A percentile compares a stretch with the other conserved stretches of the same genome.
phyloP scores from a whole-genome alignment of 2,329 filamentous ascomycete species.

The Falciphora oryzae region DNA sequence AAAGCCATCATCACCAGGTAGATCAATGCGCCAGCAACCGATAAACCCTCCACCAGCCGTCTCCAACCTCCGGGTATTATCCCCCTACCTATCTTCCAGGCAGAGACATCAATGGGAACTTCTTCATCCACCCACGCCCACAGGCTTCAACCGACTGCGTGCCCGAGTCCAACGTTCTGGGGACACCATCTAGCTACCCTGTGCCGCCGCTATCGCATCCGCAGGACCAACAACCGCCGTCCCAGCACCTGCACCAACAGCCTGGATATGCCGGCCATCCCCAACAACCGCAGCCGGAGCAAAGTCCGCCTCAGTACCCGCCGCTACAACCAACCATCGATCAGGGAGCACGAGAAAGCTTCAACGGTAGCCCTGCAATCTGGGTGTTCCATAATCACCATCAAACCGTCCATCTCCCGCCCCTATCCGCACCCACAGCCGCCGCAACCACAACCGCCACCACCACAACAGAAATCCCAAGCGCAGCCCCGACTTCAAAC shows the following conservation, averaged over 20 bases:
- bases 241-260: too few relatives aligned
- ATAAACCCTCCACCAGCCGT: constrained; percentile 44
- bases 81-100: constrained; percentile 4
- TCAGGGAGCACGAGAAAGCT: constrained; percentile 44
- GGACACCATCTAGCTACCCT: constrained; percentile 27
- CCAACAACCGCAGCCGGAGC: constrained; percentile 34
- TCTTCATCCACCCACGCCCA: constrained; percentile 41
- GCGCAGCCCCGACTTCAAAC: background rate
- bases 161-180: constrained; percentile 27
- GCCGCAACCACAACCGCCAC: constrained; percentile 24
- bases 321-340: constrained; percentile 38
- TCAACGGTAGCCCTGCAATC: constrained; percentile 40
- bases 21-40: constrained; percentile 45
- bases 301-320: constrained; percentile 32
- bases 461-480: background rate
- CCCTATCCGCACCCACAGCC: background rate
- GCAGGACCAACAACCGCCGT: too few relatives aligned
- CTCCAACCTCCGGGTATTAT: constrained; percentile 25
- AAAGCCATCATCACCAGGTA: constrained; percentile 54
- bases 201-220: background rate
- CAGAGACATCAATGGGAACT: constrained; percentile 46
- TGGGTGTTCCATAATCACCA: constrained; percentile 29
- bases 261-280: constrained; percentile 6
- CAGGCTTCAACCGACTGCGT: constrained; percentile 45
- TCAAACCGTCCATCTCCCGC: constrained; percentile 37